These are phyloP conservation scores for Dunaliella sp. DNA, from an alignment of 139 green algal species.

Conservation along the genomic window DNA sequence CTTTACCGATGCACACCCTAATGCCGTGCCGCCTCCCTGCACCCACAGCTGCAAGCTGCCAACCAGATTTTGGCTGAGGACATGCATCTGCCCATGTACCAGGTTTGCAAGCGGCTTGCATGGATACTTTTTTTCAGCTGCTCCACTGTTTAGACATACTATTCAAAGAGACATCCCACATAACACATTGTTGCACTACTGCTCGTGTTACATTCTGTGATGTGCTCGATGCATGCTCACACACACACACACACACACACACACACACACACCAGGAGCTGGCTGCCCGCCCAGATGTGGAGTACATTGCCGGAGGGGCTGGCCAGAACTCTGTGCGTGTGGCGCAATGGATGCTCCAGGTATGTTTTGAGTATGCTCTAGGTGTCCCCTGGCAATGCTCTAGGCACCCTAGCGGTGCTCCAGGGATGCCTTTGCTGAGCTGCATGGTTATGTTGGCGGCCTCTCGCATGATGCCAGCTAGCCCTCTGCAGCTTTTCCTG, in stretches of 20 bases:
- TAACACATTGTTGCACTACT: not conserved
- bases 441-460: no score
- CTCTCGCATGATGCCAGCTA: no score
- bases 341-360: constrained; percentile 97
- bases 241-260: not conserved
- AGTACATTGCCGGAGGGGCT: constrained; percentile 97
- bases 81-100: constrained; percentile 92
- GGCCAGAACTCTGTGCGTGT: constrained; percentile 95
- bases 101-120: no score
- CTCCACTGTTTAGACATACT: no score
- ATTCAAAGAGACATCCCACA: no score
- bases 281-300: constrained; percentile 67
- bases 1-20: no score
- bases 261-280: constrained; percentile 91
- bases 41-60: constrained; percentile 80
- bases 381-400: no score
- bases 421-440: no score
- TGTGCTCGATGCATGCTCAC: not conserved
- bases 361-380: no score
- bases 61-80: constrained; percentile 99
- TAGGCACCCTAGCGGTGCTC: no score
- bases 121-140: no score
- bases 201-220: not conserved
- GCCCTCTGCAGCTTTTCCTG: no score
- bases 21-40: not conserved